Evolutionary conservation across 2,329 filamentous ascomycete species (phyloP).

Genomic region (Lizonia empirigonia): DNA sequence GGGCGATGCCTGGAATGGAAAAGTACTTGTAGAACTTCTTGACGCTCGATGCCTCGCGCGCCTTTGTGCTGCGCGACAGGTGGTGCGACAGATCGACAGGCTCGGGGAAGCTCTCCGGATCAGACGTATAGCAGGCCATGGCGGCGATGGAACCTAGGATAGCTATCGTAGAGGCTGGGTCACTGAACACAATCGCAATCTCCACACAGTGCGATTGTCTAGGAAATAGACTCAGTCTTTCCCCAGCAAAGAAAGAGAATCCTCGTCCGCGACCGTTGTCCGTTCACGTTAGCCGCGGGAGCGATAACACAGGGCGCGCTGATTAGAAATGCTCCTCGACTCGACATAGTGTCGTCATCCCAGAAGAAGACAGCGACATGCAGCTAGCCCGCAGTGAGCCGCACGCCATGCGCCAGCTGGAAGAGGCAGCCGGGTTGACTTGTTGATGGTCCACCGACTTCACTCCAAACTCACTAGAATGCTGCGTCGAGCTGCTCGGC

Average conservation of each 20-base stretch:
- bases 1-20: constrained; percentile 64
- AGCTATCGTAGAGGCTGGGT: too few species aligned
- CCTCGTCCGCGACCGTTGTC: constrained; percentile 7
- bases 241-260: background rate
- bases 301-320: constrained; percentile 24
- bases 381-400: constrained; percentile 18
- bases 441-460: too few species aligned
- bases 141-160: background rate
- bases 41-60: constrained; percentile 68
- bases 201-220: background rate
- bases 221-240: background rate
- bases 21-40: constrained; percentile 91
- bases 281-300: constrained; percentile 9
- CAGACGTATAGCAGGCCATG: constrained; percentile 34
- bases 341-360: constrained; percentile 26
- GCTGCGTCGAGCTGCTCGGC: background rate
- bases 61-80: constrained; percentile 71
- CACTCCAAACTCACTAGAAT: too few species aligned
- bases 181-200: background rate
- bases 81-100: constrained; percentile 82
- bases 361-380: constrained; percentile 8
- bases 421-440: constrained; percentile 1
- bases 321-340: constrained; percentile 33
- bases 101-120: constrained; percentile 44
- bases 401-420: constrained; percentile 3